These are phyloP conservation scores for Pezicula rhizophila DNA, from an alignment of 2,329 filamentous ascomycete species.

Conservation along the genomic window DNA sequence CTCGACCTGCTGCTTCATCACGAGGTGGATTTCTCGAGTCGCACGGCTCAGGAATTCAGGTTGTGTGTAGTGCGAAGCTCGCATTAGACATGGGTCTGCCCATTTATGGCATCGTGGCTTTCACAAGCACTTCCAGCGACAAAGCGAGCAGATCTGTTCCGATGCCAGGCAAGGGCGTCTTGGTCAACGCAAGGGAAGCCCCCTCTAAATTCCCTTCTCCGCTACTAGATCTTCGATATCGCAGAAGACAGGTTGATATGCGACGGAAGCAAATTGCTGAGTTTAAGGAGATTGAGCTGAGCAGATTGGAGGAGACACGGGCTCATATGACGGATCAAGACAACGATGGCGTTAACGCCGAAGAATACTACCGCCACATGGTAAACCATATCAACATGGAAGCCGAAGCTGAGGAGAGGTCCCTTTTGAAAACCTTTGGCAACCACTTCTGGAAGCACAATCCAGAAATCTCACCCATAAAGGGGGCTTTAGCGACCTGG, in stretches of 20 bases:
- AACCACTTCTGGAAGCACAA: conserved; percentile 99
- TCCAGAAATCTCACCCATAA: conserved; percentile 80
- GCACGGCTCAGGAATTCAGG: conserved; percentile 90
- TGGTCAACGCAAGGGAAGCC: conserved; percentile 86
- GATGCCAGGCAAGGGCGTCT: conserved; percentile 87
- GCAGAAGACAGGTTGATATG: conserved; percentile 30
- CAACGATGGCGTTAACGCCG: neutral
- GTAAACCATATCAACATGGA: neutral
- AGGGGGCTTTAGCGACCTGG: conserved; percentile 91
- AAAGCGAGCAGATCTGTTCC: conserved; percentile 96
- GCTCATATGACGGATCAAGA: neutral
- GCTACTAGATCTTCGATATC: conserved; percentile 90
- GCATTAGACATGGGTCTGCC: conserved; percentile 96
- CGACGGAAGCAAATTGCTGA: conserved; percentile 69
- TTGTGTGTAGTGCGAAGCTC: conserved; percentile 92
- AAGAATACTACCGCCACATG: neutral
- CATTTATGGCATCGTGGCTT: conserved; percentile 85
- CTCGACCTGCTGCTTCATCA: conserved; percentile 88
- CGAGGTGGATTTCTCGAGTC: conserved; percentile 98
- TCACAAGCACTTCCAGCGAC: conserved; percentile 90
- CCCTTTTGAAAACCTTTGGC: conserved; percentile 38
- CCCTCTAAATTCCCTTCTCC: conserved; percentile 85
- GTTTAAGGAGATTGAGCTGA: conserved; percentile 67
- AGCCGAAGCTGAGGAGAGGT: neutral
- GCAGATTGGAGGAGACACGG: neutral